Evolutionary conservation across 202 grass and related monocot genomes (phyloP).

Genomic region (Brachypodium distachyon): DNA sequence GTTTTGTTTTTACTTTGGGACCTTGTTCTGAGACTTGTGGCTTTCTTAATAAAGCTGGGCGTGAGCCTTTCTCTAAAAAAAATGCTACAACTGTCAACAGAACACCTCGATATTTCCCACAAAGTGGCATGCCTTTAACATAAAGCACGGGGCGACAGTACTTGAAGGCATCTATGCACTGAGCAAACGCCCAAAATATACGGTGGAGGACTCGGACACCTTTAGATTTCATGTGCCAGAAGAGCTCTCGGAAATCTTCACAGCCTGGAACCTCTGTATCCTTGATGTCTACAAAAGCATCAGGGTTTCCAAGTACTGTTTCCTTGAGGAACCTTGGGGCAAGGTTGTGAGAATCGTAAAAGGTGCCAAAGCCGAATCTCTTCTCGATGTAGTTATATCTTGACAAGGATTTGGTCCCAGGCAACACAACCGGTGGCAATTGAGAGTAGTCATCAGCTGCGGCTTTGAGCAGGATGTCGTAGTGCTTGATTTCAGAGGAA

Average conservation of each 20-base stretch:
- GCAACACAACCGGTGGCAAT: neutral
- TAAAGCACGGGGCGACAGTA: neutral
- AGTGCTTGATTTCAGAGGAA: neutral
- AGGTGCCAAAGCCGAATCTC: neutral
- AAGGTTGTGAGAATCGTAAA: constrained; percentile 1
- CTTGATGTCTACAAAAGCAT: neutral
- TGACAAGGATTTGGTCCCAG: neutral
- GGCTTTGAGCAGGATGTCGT: neutral
- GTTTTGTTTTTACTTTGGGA: too few species aligned
- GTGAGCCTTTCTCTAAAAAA: too few species aligned
- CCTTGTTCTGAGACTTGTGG: too few species aligned
- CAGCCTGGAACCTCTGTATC: constrained; percentile 1
- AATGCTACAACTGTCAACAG: too few species aligned
- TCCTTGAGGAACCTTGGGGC: neutral
- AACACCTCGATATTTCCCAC: neutral
- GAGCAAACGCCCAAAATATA: neutral
- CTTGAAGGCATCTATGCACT: neutral
- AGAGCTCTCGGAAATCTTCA: neutral
- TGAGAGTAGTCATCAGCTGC: neutral
- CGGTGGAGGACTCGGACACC: neutral
- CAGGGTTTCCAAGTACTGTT: neutral
- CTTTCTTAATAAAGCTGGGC: too few species aligned
- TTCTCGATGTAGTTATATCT: neutral
- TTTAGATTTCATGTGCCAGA: neutral
- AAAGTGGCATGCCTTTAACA: neutral